These are phyloP conservation scores for Exobasidium cylindrosporum DNA, from an alignment of 1,284 basidiomycete genomes.

Conservation along the genomic window DNA sequence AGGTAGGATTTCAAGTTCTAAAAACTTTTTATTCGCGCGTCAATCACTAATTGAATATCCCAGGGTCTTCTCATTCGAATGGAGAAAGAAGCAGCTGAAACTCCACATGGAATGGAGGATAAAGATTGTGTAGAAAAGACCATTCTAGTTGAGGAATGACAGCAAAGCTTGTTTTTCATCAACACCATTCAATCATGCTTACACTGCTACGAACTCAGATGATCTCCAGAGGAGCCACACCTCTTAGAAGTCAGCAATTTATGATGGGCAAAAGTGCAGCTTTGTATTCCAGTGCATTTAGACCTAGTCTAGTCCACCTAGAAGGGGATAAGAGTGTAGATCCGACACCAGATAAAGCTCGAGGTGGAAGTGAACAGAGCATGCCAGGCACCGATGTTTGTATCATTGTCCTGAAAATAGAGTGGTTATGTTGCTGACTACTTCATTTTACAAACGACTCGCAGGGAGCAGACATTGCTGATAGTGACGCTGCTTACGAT, in stretches of 20 bases:
- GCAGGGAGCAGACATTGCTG: slow-evolving; percentile 5
- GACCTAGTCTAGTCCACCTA: background rate
- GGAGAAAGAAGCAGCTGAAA: too few relatives aligned
- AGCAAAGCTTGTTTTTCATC: too few relatives aligned
- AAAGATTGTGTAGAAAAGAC: too few relatives aligned
- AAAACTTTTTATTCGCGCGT: too few relatives aligned
- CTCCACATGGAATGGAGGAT: too few relatives aligned
- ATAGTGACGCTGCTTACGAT: slow-evolving; percentile 5
- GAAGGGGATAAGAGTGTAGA: background rate
- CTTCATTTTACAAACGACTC: too few relatives aligned
- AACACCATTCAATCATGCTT: background rate
- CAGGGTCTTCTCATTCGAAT: too few relatives aligned
- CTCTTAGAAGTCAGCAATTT: background rate
- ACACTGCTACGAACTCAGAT: background rate
- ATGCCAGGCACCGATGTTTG: slow-evolving; percentile 1
- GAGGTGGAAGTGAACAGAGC: slow-evolving; percentile 7
- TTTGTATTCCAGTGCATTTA: background rate
- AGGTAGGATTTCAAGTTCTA: too few relatives aligned
- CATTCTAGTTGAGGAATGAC: too few relatives aligned
- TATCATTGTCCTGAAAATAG: background rate
- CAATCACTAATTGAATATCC: too few relatives aligned
- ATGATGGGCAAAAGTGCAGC: background rate
- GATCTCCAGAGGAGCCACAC: background rate
- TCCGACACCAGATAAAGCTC: background rate
- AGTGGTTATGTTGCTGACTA: background rate